Base-by-base conservation (phyloP, 208 protist species). In the Acanthamoeba lenticulata region DNA sequence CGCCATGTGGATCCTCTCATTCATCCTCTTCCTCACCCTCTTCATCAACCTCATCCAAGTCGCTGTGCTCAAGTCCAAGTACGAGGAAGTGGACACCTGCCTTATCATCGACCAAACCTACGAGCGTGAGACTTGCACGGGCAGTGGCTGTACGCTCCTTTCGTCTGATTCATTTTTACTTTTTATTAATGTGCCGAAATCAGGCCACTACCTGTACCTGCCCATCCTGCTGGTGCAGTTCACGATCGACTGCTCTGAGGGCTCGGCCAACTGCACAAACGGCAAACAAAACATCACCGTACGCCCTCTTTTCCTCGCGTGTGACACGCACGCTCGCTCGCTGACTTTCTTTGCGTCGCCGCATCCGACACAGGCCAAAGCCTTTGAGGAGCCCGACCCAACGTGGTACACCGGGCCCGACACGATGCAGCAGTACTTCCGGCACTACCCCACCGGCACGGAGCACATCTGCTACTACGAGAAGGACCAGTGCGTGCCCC, bases 11-110 rank as follows among this genome's bases (percentile, higher is more conserved):
- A 24, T 81, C 17, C 69, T 81, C 69, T 81, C 69, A 9, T 81
- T 81, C 69, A 42, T 81, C 38, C 69, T 81, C 69, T 81, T 81
- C 34, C 40, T 81, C 21, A 81, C 69, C 17, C 69, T 81, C 38
- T 11, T 81, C 17, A 45, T 81, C 69, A 81, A 81, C 69, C 40
- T 81, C 69, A 81, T 81, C 34, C 69, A 81, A 81, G 32, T 81
- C 2, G 69, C 40, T 34, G 6, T 81, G 19, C 40, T 81, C 36
- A 81, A 81, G 34, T 47, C 32, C 15, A 15, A 21, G 40, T 81
- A 81, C 38, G 69, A 81, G n/a, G 69, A 81, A 81, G 69, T 81
- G 15, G 69, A 81, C 11, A 11, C 40, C 17, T 81, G 69, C 40
- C 36, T 81, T 27, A 27, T 81, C 69, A 21, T 81, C 38, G 36